phyloP scores from a whole-genome alignment of 371 early-diverging fungal genomes.

The Mucor velutinosus region DNA sequence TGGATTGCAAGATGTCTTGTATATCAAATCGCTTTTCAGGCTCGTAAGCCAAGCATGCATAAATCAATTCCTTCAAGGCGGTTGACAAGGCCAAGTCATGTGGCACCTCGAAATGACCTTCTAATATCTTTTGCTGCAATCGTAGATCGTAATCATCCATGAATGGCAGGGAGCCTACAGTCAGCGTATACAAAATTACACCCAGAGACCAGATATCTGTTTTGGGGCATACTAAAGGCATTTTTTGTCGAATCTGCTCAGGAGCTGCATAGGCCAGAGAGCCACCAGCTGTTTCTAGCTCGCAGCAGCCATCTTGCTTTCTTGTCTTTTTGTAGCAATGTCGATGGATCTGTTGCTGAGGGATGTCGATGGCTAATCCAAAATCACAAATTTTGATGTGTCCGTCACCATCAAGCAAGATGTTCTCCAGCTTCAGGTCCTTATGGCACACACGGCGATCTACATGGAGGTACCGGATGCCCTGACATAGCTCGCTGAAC shows the following conservation, averaged over 20 bases:
- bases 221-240: constrained; percentile 51
- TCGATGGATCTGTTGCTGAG: constrained; percentile 22
- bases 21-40: constrained; percentile 27
- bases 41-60: constrained; percentile 25
- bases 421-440: constrained; percentile 95
- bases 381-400: constrained; percentile 89
- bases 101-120: constrained; percentile 51
- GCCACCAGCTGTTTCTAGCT: constrained; percentile 51
- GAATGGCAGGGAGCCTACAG: constrained; percentile 78
- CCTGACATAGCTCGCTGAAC: constrained; percentile 73
- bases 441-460: constrained; percentile 79
- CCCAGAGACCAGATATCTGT: constrained; percentile 89
- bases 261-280: constrained; percentile 82
- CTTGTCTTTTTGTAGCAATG: constrained; percentile 7
- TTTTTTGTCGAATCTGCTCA: constrained; percentile 59
- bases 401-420: constrained; percentile 58
- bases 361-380: constrained; percentile 65
- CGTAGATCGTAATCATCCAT: constrained; percentile 74
- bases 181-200: constrained; percentile 73
- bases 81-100: constrained; percentile 12
- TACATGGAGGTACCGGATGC: constrained; percentile 81
- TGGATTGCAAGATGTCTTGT: constrained; percentile 25
- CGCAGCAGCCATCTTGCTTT: constrained; percentile 5
- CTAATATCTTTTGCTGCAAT: constrained; percentile 67
- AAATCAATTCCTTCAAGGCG: constrained; percentile 19